A percentile compares a stretch with the other conserved stretches of the same genome.
These are phyloP conservation scores for Fusarium xyrophilum DNA, from an alignment of 2,329 filamentous ascomycete species.

Conservation along the genomic window DNA sequence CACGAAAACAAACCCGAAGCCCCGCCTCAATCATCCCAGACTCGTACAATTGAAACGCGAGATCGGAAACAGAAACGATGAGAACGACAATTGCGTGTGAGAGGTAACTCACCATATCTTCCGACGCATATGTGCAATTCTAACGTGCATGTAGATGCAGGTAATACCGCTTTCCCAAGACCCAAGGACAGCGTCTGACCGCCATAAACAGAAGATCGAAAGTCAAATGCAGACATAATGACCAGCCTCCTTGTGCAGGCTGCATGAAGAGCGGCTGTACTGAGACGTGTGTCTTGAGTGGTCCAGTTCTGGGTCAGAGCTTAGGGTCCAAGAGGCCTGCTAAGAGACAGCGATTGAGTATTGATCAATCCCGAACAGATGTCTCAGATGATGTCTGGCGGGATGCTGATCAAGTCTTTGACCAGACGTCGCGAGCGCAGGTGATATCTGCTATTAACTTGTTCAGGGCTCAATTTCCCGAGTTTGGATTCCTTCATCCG, in stretches of 20 bases:
- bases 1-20: conserved; percentile 15
- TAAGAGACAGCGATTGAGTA: conserved; percentile 17
- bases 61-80: conserved; percentile 18
- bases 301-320: conserved; percentile 12
- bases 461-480: conserved; percentile 36
- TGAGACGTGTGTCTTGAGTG: conserved; percentile 27
- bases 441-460: conserved; percentile 22
- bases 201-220: conserved; percentile 32
- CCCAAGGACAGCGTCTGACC: not conserved
- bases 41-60: conserved; percentile 1
- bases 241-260: conserved; percentile 35
- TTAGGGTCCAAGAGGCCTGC: not conserved
- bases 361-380: not conserved
- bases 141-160: conserved; percentile 29
- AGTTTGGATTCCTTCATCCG: conserved; percentile 37
- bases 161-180: not conserved
- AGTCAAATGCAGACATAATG: conserved; percentile 38
- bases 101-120: conserved; percentile 1
- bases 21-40: conserved; percentile 8
- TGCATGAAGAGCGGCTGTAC: conserved; percentile 31
- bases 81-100: conserved; percentile 39
- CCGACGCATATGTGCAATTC: too few species aligned
- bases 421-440: not conserved
- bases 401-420: conserved; percentile 17
- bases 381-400: not conserved